Conservation (phyloP, 257 asterid genomes). For the Solanum appendiculatum region DNA sequence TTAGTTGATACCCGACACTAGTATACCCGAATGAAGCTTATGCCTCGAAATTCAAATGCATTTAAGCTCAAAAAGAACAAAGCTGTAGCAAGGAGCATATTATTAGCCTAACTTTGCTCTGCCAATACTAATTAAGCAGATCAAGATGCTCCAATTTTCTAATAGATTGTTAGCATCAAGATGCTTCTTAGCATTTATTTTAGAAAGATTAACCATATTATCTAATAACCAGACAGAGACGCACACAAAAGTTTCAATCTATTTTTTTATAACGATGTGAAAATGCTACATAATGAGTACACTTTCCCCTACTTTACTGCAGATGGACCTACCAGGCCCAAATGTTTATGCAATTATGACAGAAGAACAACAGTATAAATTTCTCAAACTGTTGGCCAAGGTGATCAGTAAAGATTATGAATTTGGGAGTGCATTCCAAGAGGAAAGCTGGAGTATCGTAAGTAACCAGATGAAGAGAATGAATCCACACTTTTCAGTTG, state of each 20-base stretch:
- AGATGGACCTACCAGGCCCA: slow-evolving; percentile 15
- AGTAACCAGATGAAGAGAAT: slow-evolving; percentile 4
- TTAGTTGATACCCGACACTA: not conserved
- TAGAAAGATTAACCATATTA: not conserved
- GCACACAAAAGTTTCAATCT: not conserved
- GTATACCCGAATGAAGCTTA: not conserved
- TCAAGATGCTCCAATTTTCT: not conserved
- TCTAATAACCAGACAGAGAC: not conserved
- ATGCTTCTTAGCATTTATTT: not conserved
- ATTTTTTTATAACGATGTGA: not conserved
- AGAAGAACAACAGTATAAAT: not conserved
- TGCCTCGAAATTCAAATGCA: not conserved
- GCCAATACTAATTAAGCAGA: not conserved
- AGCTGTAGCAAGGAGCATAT: not conserved
- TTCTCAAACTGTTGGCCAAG: slow-evolving; percentile 24
- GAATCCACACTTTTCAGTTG: slow-evolving; percentile 10
- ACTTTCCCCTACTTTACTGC: not conserved
- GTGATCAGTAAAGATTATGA: slow-evolving; percentile 20
- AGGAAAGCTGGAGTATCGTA: slow-evolving; percentile 16
- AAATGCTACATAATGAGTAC: not conserved
- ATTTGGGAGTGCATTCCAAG: slow-evolving; percentile 18
- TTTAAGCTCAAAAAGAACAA: not conserved
- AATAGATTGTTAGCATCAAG: not conserved
- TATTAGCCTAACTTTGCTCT: not conserved
- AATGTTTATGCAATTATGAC: not conserved